Base-by-base conservation (phyloP, 2,329 filamentous ascomycete species). In the Trichoderma sp. region DNA sequence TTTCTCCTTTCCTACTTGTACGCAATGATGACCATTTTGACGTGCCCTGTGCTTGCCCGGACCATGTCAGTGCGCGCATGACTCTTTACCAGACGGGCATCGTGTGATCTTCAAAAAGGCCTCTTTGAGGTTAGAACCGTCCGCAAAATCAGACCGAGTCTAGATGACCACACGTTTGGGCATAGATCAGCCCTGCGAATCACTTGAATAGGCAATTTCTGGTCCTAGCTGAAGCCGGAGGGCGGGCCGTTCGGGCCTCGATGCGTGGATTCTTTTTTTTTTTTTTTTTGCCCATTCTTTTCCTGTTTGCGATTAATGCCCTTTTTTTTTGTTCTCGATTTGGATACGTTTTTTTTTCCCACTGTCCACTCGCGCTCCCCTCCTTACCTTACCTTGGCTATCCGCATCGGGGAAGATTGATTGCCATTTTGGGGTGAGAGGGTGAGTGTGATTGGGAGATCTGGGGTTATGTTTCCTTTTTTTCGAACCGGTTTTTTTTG, bases 391-490 rank as follows among this genome's bases (percentile, higher is more conserved):
- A 7, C 39, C 12, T 48, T 48, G 42, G 42, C 57, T 60, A 60
- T 60, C 57, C 61, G 34, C 25, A 71, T 69, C 39, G 39, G 69
- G 68, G 56, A 67, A 67, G 67, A 48, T 32, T 60, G 59, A 42
- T 61, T 70, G 67, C 70, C 70, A 19, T 60, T 70, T 71, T 70
- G 34, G 67, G 70, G 27, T 22, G n/a, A 17, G 57, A 59, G 57
- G 60, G 4, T 8, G 35, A 42, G 35, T 34, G 32, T 70, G 70
- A 70, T 68, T 68, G 70, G 70, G 50, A n/a, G 45, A 32, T 32
- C 19, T n/a, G 56, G 13, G 25, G 35, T 27, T 15, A 4, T 42
- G 15, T 19, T 17, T 29, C 27, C 15, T 54, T 32, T 22, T 50
- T 48, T 60, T 35, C n/a, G n/a, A n/a, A n/a, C n/a, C n/a, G n/a